These are phyloP conservation scores for Mucor indicus DNA, from an alignment of 371 early-diverging fungal species.

Conservation along the genomic window DNA sequence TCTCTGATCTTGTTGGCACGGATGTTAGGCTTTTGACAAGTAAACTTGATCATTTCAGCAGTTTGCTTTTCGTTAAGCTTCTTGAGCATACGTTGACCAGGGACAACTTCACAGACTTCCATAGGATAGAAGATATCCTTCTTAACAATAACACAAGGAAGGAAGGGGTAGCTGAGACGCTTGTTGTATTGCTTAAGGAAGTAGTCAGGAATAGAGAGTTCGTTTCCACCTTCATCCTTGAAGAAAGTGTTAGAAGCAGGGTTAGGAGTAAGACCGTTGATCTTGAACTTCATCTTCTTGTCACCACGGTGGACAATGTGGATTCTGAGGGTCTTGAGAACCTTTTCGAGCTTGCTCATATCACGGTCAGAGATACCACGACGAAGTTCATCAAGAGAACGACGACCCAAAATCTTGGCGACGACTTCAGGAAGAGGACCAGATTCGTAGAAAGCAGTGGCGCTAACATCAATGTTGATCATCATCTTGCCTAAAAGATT, in stretches of 20 bases:
- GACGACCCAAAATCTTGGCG: conserved; percentile 63
- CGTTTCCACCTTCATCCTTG: conserved; percentile 44
- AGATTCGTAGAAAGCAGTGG: conserved; percentile 83
- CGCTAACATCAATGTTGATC: conserved; percentile 88
- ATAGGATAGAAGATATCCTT: conserved; percentile 74
- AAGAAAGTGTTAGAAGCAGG: conserved; percentile 73
- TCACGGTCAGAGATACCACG: conserved; percentile 61
- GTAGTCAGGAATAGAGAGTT: conserved; percentile 74
- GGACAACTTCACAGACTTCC: conserved; percentile 87
- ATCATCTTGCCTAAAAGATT: conserved; percentile 47
- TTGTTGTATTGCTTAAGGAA: conserved; percentile 73
- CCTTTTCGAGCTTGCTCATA: conserved; percentile 64
- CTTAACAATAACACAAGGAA: conserved; percentile 87
- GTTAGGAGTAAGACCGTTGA: conserved; percentile 62
- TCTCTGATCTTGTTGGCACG: conserved; percentile 64
- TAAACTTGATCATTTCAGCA: conserved; percentile 92
- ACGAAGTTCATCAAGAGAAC: conserved; percentile 65
- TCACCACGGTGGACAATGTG: conserved; percentile 75
- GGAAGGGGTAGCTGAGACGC: conserved; percentile 67
- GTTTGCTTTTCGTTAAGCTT: conserved; percentile 88
- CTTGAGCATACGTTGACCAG: conserved; percentile 78
- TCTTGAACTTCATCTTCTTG: conserved; percentile 66
- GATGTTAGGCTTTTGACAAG: conserved; percentile 78
- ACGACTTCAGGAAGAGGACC: conserved; percentile 67
- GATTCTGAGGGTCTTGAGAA: conserved; percentile 70